These are phyloP conservation scores for Fusarium succisae DNA, from an alignment of 2,329 filamentous ascomycete genomes.

Conservation along the genomic window DNA sequence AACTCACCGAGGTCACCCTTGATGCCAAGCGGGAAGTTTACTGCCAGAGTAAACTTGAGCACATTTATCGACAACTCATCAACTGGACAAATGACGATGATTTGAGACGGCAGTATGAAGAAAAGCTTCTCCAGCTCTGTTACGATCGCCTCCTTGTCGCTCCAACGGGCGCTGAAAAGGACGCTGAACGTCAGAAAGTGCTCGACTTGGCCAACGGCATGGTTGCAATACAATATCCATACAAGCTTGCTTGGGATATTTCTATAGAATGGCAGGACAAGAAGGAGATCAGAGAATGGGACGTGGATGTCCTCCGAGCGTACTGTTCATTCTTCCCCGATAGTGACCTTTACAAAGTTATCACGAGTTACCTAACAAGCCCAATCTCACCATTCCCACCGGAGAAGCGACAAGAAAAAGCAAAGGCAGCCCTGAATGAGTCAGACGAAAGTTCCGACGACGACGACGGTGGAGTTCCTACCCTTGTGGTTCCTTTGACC, in stretches of 20 bases:
- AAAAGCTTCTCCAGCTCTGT: slow-evolving; percentile 84
- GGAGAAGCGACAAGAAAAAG: slow-evolving; percentile 38
- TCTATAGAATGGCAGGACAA: slow-evolving; percentile 89
- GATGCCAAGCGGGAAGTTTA: slow-evolving; percentile 91
- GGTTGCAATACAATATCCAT: slow-evolving; percentile 95
- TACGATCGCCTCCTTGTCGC: slow-evolving; percentile 80
- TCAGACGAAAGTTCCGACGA: slow-evolving; percentile 68
- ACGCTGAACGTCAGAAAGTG: slow-evolving; percentile 75
- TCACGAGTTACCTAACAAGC: slow-evolving; percentile 84
- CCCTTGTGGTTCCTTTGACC: slow-evolving; percentile 66
- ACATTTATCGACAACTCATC: slow-evolving; percentile 83
- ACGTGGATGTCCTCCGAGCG: slow-evolving; percentile 78
- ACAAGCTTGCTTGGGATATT: slow-evolving; percentile 89
- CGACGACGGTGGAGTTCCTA: slow-evolving; percentile 64
- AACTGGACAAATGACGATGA: slow-evolving; percentile 93
- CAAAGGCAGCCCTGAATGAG: slow-evolving; percentile 42
- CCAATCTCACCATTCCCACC: slow-evolving; percentile 83
- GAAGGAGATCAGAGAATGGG: slow-evolving; percentile 78
- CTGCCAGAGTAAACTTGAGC: slow-evolving; percentile 77
- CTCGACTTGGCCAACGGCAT: slow-evolving; percentile 85
- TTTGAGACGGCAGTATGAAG: slow-evolving; percentile 83
- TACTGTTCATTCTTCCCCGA: slow-evolving; percentile 88
- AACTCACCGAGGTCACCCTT: slow-evolving; percentile 80
- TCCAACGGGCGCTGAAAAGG: slow-evolving; percentile 71
- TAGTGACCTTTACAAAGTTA: slow-evolving; percentile 81